Base-by-base conservation (phyloP, 352 stramenopile species). In the Pythium biforme region DNA sequence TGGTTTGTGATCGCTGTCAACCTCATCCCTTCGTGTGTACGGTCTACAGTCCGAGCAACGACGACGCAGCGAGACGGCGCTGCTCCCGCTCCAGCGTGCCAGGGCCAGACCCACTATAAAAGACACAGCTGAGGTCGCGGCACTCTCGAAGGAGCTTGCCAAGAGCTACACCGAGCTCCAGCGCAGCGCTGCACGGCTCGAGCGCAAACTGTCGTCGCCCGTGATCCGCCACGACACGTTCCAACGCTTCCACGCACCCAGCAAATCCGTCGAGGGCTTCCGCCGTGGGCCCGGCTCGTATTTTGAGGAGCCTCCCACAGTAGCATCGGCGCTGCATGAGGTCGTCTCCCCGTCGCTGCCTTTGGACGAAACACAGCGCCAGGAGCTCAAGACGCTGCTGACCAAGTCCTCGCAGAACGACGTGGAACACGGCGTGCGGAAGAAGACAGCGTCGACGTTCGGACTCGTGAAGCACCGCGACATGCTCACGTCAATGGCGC, bases 131-230 rank as follows among this genome's bases (percentile, higher is more conserved):
- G 41, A 61, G 3, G 19, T 69, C 4, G 57, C 57, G 17, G 47
- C 27, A 22, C 69, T 83, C 26, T 87, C 79, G 0, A 84, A 81
- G 29, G 77, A 87, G 39, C 66, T 87, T 29, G 76, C 66, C 23
- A 83, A 75, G 50, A 87, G 77, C 11, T 87, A 87, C 49, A 56
- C 69, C 9, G 41, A 87, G 45, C 55, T 87, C 5, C 60, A 72
- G 43, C 63, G 43, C 3, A 77, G 66, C 22, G 10, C 61, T 15
- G 41, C 77, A 56, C 65, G 60, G 59, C 64, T 86, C 22, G 71
- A 76, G 52, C 72, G 66, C 11, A 66, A 64, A 4, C 41, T 86
- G 31, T 59, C 73, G 11, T 81, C 73, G 1, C 68, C 71, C 1
- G 60, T 60, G 2, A 55, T 75, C 25, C 66, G 72, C 3, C 59